Evolutionary conservation across 2,329 filamentous ascomycete genomes (phyloP).

Genomic region (Fusarium sp.): DNA sequence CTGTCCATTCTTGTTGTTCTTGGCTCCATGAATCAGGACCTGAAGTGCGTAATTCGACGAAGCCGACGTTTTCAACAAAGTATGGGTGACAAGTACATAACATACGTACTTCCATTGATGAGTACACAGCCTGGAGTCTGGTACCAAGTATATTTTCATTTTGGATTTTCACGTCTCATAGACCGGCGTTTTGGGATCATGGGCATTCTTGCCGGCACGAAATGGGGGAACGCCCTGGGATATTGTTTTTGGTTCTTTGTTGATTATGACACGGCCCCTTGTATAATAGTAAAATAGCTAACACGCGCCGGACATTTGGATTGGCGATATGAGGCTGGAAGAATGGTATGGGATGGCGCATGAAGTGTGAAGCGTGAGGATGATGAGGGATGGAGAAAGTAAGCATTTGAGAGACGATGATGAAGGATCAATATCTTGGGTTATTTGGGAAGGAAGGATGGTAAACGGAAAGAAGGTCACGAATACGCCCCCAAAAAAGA

Average conservation of each 20-base stretch:
- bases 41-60: slow-evolving; percentile 20
- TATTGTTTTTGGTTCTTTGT: slow-evolving; percentile 25
- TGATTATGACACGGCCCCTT: slow-evolving; percentile 36
- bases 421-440: background rate
- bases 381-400: background rate
- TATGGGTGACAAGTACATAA: slow-evolving; percentile 13
- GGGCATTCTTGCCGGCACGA: slow-evolving; percentile 5
- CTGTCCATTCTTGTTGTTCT: slow-evolving; percentile 23
- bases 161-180: slow-evolving; percentile 31
- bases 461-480: slow-evolving; percentile 11
- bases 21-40: slow-evolving; percentile 1
- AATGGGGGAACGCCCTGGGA: slow-evolving; percentile 13
- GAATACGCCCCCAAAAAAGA: slow-evolving; percentile 35
- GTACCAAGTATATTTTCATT: slow-evolving; percentile 34
- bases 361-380: slow-evolving; percentile 10
- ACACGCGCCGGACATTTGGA: slow-evolving; percentile 6
- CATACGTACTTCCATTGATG: slow-evolving; percentile 18
- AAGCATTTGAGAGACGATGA: background rate
- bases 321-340: slow-evolving; percentile 11
- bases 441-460: background rate
- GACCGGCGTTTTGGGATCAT: slow-evolving; percentile 41
- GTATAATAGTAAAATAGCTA: slow-evolving; percentile 34
- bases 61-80: slow-evolving; percentile 22
- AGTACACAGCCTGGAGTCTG: slow-evolving; percentile 42
- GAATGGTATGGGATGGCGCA: slow-evolving; percentile 21